Evolutionary conservation across 208 protist genomes (phyloP).

Genomic region (Tritrichomonas musculus): DNA sequence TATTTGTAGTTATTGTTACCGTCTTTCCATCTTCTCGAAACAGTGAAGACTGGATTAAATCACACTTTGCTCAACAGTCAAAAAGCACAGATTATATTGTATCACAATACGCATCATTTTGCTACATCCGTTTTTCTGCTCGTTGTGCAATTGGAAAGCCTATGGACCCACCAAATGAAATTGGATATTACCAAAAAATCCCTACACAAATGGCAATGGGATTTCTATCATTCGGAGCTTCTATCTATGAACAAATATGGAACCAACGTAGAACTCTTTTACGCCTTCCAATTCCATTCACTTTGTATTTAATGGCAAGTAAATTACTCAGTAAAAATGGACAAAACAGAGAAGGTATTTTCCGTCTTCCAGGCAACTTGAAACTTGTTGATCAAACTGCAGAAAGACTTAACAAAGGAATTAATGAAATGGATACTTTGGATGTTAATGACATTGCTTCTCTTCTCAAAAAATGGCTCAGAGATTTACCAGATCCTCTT

Average conservation of each 20-base stretch:
- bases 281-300: background rate
- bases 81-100: background rate
- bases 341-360: background rate
- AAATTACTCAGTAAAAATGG: background rate
- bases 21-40: background rate
- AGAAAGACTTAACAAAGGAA: background rate
- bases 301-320: background rate
- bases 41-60: conserved; percentile 15
- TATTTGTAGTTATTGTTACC: background rate
- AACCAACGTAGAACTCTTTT: background rate
- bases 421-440: background rate
- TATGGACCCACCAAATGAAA: background rate
- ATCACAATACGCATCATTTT: background rate
- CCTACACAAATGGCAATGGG: background rate
- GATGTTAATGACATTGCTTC: background rate
- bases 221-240: background rate
- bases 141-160: background rate
- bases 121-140: conserved; percentile 1
- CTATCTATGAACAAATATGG: background rate
- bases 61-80: background rate
- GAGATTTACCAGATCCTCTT: background rate
- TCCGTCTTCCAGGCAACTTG: background rate
- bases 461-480: background rate
- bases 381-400: background rate
- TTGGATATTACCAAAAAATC: background rate